A percentile compares a stretch with the other conserved stretches of the same genome.
phyloP scores from a whole-genome alignment of 225 moss, liverwort and hornwort species.

The Asterella californica region DNA sequence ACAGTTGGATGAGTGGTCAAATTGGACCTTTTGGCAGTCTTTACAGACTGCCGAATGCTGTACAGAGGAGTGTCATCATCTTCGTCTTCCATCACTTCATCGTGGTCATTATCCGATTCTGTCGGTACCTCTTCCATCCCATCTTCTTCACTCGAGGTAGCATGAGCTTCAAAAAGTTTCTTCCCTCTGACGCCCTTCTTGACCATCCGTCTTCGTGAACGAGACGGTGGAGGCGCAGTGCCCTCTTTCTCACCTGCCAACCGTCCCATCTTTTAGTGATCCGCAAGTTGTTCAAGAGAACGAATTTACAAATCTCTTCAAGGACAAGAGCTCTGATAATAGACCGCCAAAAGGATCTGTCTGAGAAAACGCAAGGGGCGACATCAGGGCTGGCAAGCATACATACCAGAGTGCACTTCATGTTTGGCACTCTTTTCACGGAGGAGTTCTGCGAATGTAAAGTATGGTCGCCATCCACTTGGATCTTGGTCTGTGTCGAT shows the following conservation, averaged over 20 bases:
- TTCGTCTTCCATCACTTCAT: constrained; percentile 73
- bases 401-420: constrained; percentile 62
- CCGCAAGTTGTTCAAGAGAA: neutral
- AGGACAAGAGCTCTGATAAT: neutral
- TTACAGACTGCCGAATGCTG: constrained; percentile 52
- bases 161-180: constrained; percentile 76
- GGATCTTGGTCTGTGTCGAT: constrained; percentile 77
- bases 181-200: constrained; percentile 71
- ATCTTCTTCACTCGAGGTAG: constrained; percentile 71
- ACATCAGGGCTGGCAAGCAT: neutral
- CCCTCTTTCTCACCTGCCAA: constrained; percentile 43
- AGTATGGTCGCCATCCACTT: constrained; percentile 81
- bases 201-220: constrained; percentile 48
- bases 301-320: neutral
- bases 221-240: constrained; percentile 37
- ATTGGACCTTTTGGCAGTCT: constrained; percentile 21
- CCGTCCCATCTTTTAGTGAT: neutral
- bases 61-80: constrained; percentile 91
- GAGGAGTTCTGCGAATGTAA: constrained; percentile 73
- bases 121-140: constrained; percentile 47
- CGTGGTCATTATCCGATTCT: constrained; percentile 68
- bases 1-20: constrained; percentile 15
- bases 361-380: too few relatives aligned
- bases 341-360: neutral
- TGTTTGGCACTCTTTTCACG: constrained; percentile 71